These are phyloP conservation scores for Vitis cinerea DNA, from an alignment of 164 flowering plant species.

Conservation along the genomic window DNA sequence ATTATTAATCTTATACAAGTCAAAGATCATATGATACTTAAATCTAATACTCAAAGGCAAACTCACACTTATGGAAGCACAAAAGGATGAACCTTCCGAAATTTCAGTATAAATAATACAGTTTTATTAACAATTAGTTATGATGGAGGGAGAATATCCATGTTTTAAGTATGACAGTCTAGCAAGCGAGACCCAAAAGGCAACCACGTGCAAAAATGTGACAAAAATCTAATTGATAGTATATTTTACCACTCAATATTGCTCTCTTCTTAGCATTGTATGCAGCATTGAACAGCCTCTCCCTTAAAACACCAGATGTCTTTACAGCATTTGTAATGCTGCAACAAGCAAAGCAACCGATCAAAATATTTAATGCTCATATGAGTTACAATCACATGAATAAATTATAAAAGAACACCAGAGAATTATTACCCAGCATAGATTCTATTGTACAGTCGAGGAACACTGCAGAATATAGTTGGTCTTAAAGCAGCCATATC, in stretches of 20 bases:
- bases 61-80: no score
- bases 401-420: neutral
- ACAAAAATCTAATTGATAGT: neutral
- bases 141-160: neutral
- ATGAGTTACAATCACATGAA: slow-evolving; percentile 1
- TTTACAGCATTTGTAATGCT: slow-evolving; percentile 89
- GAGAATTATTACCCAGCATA: slow-evolving; percentile 29
- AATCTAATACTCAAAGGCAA: no score
- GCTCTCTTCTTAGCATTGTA: slow-evolving; percentile 94
- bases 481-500: slow-evolving; percentile 90
- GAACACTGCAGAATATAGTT: slow-evolving; percentile 92
- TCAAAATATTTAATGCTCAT: neutral
- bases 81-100: no score
- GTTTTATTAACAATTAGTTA: neutral
- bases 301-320: slow-evolving; percentile 73
- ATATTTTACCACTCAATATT: slow-evolving; percentile 60
- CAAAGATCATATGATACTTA: no score
- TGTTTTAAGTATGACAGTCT: neutral
- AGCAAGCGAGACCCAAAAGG: neutral
- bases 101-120: no score
- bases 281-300: slow-evolving; percentile 88
- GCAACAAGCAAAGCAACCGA: slow-evolving; percentile 15
- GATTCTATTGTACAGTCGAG: slow-evolving; percentile 89
- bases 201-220: neutral
- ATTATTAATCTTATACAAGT: no score